phyloP scores from a whole-genome alignment of 2,329 filamentous ascomycete genomes.

The Endoconidiophora polonica region DNA sequence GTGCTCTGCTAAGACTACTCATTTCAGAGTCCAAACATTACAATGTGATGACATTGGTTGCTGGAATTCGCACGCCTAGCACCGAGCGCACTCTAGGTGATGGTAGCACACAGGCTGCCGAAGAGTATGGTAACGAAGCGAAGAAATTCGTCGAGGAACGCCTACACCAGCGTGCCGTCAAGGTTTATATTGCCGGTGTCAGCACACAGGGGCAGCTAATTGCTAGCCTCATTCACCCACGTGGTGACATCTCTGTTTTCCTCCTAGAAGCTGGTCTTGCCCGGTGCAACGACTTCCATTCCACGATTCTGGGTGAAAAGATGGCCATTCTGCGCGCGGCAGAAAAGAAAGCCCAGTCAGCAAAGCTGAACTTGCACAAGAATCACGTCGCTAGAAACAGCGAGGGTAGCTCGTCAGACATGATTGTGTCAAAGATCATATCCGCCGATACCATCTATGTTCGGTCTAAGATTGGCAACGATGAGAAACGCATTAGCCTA shows the following conservation, averaged over 20 bases:
- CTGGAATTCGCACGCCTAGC: conserved; percentile 76
- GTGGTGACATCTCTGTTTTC: conserved; percentile 84
- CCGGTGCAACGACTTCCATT: conserved; percentile 89
- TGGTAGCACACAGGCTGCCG: conserved; percentile 65
- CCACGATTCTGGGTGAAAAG: conserved; percentile 71
- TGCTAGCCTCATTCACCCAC: conserved; percentile 70
- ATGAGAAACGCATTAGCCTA: conserved; percentile 77
- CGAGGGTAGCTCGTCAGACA: conserved; percentile 44
- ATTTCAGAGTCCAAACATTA: conserved; percentile 70
- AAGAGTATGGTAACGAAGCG: conserved; percentile 81
- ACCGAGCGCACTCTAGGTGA: conserved; percentile 71
- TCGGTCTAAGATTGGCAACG: conserved; percentile 61
- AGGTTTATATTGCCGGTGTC: conserved; percentile 67
- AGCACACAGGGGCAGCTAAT: conserved; percentile 88
- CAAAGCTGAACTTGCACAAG: conserved; percentile 65
- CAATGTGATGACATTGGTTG: conserved; percentile 76
- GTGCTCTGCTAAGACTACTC: conserved; percentile 68
- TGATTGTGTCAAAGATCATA: conserved; percentile 68
- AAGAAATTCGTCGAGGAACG: conserved; percentile 73
- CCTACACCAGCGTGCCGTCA: conserved; percentile 71
- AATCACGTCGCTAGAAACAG: conserved; percentile 45
- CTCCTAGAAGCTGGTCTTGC: conserved; percentile 78
- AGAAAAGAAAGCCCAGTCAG: conserved; percentile 68
- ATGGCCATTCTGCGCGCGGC: conserved; percentile 77
- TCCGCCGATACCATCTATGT: conserved; percentile 66